These are phyloP conservation scores for Phaeotremella fagi DNA, from an alignment of 768 basidiomycete genomes.

Conservation along the genomic window DNA sequence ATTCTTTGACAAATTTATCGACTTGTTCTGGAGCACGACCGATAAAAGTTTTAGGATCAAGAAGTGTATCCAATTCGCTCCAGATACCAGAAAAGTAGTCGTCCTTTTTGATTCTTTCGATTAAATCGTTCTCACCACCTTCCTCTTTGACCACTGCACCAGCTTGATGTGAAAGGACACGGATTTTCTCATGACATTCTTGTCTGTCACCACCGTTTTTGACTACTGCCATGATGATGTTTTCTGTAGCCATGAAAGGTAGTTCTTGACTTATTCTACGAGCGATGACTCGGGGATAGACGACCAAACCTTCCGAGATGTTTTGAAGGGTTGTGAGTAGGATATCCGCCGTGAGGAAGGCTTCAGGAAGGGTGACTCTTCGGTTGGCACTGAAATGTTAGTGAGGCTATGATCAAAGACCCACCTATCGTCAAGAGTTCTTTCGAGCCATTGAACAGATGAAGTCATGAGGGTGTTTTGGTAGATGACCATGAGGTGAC, in stretches of 20 bases:
- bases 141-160: slow-evolving; percentile 90
- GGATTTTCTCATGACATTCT: slow-evolving; percentile 92
- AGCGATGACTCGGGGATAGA: slow-evolving; percentile 92
- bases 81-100: slow-evolving; percentile 88
- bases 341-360: slow-evolving; percentile 94
- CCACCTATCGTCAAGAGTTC: slow-evolving; percentile 92
- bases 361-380: slow-evolving; percentile 91
- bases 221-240: slow-evolving; percentile 98
- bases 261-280: slow-evolving; percentile 88
- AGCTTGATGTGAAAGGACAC: slow-evolving; percentile 91
- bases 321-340: slow-evolving; percentile 93
- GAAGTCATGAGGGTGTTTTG: slow-evolving; percentile 95
- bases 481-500: slow-evolving; percentile 92
- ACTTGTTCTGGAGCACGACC: slow-evolving; percentile 95
- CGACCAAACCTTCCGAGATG: slow-evolving; percentile 97
- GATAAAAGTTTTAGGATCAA: slow-evolving; percentile 83
- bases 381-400: slow-evolving; percentile 72
- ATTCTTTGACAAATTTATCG: slow-evolving; percentile 75
- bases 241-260: slow-evolving; percentile 99
- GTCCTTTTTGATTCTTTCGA: slow-evolving; percentile 74
- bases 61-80: slow-evolving; percentile 65
- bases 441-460: slow-evolving; percentile 96
- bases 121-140: slow-evolving; percentile 91
- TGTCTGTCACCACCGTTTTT: slow-evolving; percentile 89
- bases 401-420: slow-evolving; percentile 7